Conservation (phyloP, 129 eudicot species). For the Chrysanthemum lavandulifolium region DNA sequence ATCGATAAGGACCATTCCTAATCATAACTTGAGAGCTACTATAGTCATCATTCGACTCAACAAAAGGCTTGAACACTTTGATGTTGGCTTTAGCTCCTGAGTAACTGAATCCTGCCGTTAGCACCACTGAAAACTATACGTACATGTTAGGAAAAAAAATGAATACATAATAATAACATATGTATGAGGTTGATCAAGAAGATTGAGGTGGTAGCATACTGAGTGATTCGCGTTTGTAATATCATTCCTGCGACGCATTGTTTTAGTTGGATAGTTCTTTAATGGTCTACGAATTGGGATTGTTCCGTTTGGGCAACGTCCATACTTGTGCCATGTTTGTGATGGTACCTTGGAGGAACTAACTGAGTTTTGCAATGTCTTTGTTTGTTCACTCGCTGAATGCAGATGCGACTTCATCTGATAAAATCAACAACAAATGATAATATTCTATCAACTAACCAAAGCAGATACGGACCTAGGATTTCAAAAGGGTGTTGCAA, state of each 20-base stretch:
- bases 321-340: conserved; percentile 30
- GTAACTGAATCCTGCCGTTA: conserved; percentile 48
- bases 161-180: background rate
- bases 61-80: conserved; percentile 48
- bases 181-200: background rate
- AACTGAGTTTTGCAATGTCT: too few relatives aligned
- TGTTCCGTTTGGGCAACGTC: conserved; percentile 38
- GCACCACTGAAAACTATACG: conserved; percentile 34
- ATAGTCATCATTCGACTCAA: conserved; percentile 47
- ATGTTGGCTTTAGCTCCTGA: conserved; percentile 58
- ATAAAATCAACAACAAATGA: background rate
- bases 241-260: background rate
- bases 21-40: conserved; percentile 52
- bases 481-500: too few relatives aligned
- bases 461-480: too few relatives aligned
- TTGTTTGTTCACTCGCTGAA: background rate
- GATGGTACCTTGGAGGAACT: conserved; percentile 15
- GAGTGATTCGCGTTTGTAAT: conserved; percentile 19
- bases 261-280: background rate
- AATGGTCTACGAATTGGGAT: conserved; percentile 34
- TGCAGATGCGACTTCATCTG: conserved; percentile 32
- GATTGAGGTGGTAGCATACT: conserved; percentile 5
- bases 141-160: background rate
- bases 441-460: too few relatives aligned
- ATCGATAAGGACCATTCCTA: conserved; percentile 35